Evolutionary conservation across 2,329 filamentous ascomycete genomes (phyloP), one percentile per base, ranked within the genome.

Genomic region (Colletotrichum ledebouriae): DNA sequence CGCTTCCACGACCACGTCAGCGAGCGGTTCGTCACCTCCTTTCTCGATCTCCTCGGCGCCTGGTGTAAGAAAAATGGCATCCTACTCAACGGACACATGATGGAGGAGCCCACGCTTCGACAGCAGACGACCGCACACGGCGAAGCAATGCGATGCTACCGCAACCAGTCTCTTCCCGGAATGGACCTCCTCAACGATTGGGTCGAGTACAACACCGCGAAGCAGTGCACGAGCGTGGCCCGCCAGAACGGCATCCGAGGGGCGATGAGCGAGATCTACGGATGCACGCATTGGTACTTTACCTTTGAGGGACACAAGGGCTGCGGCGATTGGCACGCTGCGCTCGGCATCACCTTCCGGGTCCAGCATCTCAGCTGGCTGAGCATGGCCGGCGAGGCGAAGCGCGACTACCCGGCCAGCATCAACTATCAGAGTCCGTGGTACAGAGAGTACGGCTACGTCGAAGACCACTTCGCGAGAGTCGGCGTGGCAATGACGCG

Each of bases 291-390:
- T 60, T 78, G 75, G 76, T 71, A 71, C 25, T 78, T 77, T 41
- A 74, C 74, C 22, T 77, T 78, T 9, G 75, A 76, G 59, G 76
- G 74, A 0, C 76, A 78, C 55, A 78, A 77, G 71, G 75, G 74
- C 3, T 74, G 73, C 37, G 76, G 76, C 13, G 76, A 78, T 66
- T 78, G 76, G 76, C 76, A 78, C 60, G 76, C 76, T 9, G 76
- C 76, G 0, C 71, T 78, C 3, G 76, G 76, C 12, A 76, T 78
- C 33, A 78, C 75, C 13, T 75, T 76, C 17, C 71, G 75, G 22
- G 75, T 76, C 7, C 76, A 74, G 50, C 76, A 78, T 57, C 72
- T 77, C 3, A 71, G 73, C 12, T 77, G 76, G 76, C 60, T 76
- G 15, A 76, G 73, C 63, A 78, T 78, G 76, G 72, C 73, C 1